These are phyloP conservation scores for Meyerozyma guilliermondii DNA, from an alignment of 1,139 yeast genomes.

Conservation along the genomic window DNA sequence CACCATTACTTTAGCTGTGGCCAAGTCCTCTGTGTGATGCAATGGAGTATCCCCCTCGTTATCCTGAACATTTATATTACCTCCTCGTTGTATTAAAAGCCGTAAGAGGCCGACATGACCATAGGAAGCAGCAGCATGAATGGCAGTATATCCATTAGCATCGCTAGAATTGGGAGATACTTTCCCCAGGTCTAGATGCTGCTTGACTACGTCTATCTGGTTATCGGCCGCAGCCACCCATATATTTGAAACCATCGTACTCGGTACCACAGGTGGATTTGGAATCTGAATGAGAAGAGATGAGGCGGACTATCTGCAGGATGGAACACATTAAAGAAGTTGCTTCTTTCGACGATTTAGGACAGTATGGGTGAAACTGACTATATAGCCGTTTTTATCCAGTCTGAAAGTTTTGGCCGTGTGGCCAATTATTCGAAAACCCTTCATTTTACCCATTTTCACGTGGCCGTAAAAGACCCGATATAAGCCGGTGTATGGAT, in stretches of 20 bases:
- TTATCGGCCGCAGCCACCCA: constrained; percentile 97
- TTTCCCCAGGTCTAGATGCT: constrained; percentile 45
- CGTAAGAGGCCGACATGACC: constrained; percentile 68
- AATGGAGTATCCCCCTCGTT: constrained; percentile 93
- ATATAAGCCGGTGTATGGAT: background rate
- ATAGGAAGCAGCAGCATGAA: constrained; percentile 95
- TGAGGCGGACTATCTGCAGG: background rate
- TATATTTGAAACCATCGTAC: constrained; percentile 53
- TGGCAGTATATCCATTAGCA: constrained; percentile 90
- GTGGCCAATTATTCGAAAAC: too few species aligned
- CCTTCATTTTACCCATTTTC: background rate
- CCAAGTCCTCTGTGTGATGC: constrained; percentile 77
- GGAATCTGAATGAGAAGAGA: background rate
- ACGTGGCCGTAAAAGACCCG: background rate
- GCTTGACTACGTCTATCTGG: constrained; percentile 53
- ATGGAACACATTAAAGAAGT: background rate
- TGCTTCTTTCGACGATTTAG: too few species aligned
- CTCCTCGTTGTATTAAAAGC: constrained; percentile 55
- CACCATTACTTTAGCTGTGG: constrained; percentile 59
- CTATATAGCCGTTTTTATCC: too few species aligned
- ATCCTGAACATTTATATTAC: constrained; percentile 78
- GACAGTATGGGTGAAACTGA: too few species aligned
- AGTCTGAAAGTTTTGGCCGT: background rate
- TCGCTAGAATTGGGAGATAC: constrained; percentile 71
- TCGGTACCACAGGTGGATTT: too few species aligned